Evolutionary conservation across 805 yeast species (phyloP).

Genomic region (Wickerhamiella galacta): DNA sequence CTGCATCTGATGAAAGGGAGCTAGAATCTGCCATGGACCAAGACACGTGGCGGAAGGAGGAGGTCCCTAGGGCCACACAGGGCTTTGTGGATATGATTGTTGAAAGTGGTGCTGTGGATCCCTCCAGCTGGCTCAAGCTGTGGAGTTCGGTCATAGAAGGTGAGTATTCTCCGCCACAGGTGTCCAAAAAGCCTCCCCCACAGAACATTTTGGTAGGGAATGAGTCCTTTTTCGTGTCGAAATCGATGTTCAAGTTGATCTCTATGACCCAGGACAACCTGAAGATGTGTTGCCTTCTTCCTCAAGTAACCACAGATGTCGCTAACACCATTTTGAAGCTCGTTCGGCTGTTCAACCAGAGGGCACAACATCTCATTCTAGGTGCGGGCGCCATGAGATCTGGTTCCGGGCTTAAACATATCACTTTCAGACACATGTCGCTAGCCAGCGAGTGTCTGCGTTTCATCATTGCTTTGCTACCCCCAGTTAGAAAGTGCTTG

Average conservation of each 20-base stretch:
- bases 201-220: constrained; percentile 30
- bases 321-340: constrained; percentile 25
- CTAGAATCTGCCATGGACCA: constrained; percentile 37
- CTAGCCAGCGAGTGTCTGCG: constrained; percentile 51
- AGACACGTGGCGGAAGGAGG: constrained; percentile 69
- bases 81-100: constrained; percentile 33
- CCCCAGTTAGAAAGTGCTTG: constrained; percentile 22
- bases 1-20: constrained; percentile 31
- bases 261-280: constrained; percentile 34
- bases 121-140: constrained; percentile 28
- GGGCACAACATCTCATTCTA: constrained; percentile 41
- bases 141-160: constrained; percentile 6
- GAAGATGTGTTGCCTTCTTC: constrained; percentile 40
- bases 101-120: constrained; percentile 31
- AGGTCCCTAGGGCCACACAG: constrained; percentile 35
- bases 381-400: constrained; percentile 64
- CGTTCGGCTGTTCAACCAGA: constrained; percentile 35
- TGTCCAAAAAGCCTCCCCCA: neutral
- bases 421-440: constrained; percentile 55
- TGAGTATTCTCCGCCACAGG: neutral
- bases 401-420: constrained; percentile 50
- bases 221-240: constrained; percentile 41
- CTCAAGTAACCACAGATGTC: constrained; percentile 22
- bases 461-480: constrained; percentile 27
- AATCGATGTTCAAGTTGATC: constrained; percentile 29